Evolutionary conservation across 192 early-diverging fungal species (phyloP).

Genomic region (Coemansia sp.): DNA sequence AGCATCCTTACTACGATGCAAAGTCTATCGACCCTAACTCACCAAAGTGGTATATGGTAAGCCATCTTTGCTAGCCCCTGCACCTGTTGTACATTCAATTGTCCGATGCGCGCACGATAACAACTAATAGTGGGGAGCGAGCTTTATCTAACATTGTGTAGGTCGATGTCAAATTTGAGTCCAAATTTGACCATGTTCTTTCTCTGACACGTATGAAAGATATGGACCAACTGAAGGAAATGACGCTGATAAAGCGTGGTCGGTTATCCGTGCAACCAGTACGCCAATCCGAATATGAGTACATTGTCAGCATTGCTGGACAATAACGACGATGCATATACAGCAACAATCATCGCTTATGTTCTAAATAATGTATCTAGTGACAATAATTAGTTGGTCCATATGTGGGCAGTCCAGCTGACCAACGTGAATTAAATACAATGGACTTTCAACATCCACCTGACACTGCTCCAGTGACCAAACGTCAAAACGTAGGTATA

Average conservation of each 20-base stretch:
- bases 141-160: slow-evolving; percentile 13
- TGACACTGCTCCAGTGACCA: no score
- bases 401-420: no score
- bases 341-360: neutral
- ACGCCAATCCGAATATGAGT: slow-evolving; percentile 61
- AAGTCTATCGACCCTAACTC: slow-evolving; percentile 62
- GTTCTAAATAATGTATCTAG: no score
- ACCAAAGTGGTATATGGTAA: slow-evolving; percentile 84
- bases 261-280: slow-evolving; percentile 81
- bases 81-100: neutral
- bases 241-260: slow-evolving; percentile 71
- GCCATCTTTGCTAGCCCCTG: neutral
- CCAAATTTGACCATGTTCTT: slow-evolving; percentile 63
- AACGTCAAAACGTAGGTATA: no score
- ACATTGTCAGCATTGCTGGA: slow-evolving; percentile 47
- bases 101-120: neutral
- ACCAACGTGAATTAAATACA: no score
- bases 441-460: no score
- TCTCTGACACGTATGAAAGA: slow-evolving; percentile 70
- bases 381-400: no score
- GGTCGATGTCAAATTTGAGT: slow-evolving; percentile 77
- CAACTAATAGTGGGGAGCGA: neutral
- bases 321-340: neutral
- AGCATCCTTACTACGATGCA: slow-evolving; percentile 77
- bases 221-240: slow-evolving; percentile 57